These are phyloP conservation scores for Rhizopogon sp. DNA, from an alignment of 768 basidiomycete genomes.

Conservation along the genomic window DNA sequence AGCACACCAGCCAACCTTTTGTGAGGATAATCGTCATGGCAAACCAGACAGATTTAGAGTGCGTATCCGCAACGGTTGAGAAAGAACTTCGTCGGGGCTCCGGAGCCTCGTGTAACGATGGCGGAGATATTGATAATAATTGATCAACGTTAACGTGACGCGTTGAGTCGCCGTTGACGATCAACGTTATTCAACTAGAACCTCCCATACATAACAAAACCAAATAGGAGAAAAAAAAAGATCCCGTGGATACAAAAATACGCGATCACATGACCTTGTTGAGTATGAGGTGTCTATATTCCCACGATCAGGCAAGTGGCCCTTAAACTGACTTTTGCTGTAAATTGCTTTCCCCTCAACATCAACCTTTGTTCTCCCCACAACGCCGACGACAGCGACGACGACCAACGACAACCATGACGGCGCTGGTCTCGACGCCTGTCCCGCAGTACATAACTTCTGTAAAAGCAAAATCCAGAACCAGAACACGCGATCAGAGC, in stretches of 20 bases:
- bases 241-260: constrained; percentile 15
- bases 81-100: not conserved
- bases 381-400: constrained; percentile 19
- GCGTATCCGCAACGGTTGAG: not conserved
- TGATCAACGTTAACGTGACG: not conserved
- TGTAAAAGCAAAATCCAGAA: constrained; percentile 18
- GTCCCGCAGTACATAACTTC: constrained; percentile 28
- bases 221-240: constrained; percentile 4
- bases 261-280: constrained; percentile 31
- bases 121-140: constrained; percentile 9
- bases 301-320: constrained; percentile 22
- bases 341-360: constrained; percentile 1
- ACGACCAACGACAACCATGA: constrained; percentile 18
- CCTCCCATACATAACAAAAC: not conserved
- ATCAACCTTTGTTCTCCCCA: constrained; percentile 11
- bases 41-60: not conserved
- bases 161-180: too few species aligned
- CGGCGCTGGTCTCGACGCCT: constrained; percentile 26
- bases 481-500: constrained; percentile 22
- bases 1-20: not conserved
- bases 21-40: not conserved
- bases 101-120: constrained; percentile 29
- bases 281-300: constrained; percentile 13
- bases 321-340: constrained; percentile 24
- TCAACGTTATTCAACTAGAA: not conserved